These are phyloP conservation scores for Clausena lansium DNA, from an alignment of 345 rosid species.

Conservation along the genomic window DNA sequence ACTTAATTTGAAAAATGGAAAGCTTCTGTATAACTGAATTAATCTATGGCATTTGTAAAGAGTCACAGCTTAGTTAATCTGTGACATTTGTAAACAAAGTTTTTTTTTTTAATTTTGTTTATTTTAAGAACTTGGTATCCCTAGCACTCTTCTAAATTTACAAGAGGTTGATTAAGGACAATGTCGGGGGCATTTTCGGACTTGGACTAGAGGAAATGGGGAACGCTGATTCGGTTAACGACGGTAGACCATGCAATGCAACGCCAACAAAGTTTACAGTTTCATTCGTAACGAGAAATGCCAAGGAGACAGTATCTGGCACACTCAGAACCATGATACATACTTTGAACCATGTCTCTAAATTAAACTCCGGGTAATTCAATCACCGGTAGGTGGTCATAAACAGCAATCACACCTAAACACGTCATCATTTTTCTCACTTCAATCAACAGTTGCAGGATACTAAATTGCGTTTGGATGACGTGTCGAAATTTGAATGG, in stretches of 20 bases:
- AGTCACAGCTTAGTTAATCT: too few relatives aligned
- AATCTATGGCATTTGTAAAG: too few relatives aligned
- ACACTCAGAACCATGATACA: slow-evolving; percentile 6
- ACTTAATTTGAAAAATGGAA: too few relatives aligned
- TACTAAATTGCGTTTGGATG: neutral
- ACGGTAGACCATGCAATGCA: neutral
- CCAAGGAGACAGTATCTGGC: slow-evolving; percentile 14
- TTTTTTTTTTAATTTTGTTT: too few relatives aligned
- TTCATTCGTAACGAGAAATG: neutral
- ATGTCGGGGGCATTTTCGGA: neutral
- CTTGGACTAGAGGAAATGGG: neutral
- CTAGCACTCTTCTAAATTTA: neutral
- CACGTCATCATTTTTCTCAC: neutral
- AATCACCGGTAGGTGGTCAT: slow-evolving; percentile 1
- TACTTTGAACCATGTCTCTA: neutral
- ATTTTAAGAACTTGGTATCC: too few relatives aligned
- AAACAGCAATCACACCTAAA: neutral
- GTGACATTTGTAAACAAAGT: too few relatives aligned
- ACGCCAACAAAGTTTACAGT: neutral
- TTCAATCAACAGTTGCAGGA: neutral
- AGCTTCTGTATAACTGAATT: too few relatives aligned
- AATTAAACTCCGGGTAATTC: neutral
- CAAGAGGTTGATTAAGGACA: neutral
- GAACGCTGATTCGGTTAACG: neutral
- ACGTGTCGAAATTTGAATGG: slow-evolving; percentile 13